Conservation (phyloP, 1,284 basidiomycete species). For the Sutorius eximius region DNA sequence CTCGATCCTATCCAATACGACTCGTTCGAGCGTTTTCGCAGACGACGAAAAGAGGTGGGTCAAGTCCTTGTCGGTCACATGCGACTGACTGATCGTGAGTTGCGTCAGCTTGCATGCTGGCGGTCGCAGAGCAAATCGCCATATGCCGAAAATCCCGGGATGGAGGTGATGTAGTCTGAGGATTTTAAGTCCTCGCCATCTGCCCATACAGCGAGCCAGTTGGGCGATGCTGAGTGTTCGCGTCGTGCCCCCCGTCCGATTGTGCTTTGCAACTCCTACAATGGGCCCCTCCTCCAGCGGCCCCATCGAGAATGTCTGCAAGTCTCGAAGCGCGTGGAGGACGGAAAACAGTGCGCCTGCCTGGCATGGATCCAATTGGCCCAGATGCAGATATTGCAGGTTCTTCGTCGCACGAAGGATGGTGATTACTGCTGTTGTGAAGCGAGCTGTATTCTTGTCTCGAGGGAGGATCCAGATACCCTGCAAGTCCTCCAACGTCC, state of each 20-base stretch:
- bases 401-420: slow-evolving; percentile 16
- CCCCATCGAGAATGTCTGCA: slow-evolving; percentile 18
- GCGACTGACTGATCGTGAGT: slow-evolving; percentile 14
- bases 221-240: slow-evolving; percentile 17
- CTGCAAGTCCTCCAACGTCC: slow-evolving; percentile 1
- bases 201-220: slow-evolving; percentile 19
- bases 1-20: slow-evolving; percentile 18
- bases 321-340: slow-evolving; percentile 9
- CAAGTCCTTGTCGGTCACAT: slow-evolving; percentile 23
- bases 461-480: background rate
- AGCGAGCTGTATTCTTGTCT: background rate
- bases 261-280: background rate
- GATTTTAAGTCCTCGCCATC: slow-evolving; percentile 12
- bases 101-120: slow-evolving; percentile 23
- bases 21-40: slow-evolving; percentile 18
- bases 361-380: slow-evolving; percentile 12
- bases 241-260: background rate
- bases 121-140: slow-evolving; percentile 16
- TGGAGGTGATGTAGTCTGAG: slow-evolving; percentile 18
- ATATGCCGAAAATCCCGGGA: slow-evolving; percentile 1
- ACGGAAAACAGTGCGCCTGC: slow-evolving; percentile 10
- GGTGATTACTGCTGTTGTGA: slow-evolving; percentile 19
- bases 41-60: slow-evolving; percentile 14
- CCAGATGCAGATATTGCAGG: slow-evolving; percentile 12
- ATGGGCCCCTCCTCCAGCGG: background rate